Evolutionary conservation across 1,139 yeast species (phyloP).

Genomic region (Suhomyces kunorum): DNA sequence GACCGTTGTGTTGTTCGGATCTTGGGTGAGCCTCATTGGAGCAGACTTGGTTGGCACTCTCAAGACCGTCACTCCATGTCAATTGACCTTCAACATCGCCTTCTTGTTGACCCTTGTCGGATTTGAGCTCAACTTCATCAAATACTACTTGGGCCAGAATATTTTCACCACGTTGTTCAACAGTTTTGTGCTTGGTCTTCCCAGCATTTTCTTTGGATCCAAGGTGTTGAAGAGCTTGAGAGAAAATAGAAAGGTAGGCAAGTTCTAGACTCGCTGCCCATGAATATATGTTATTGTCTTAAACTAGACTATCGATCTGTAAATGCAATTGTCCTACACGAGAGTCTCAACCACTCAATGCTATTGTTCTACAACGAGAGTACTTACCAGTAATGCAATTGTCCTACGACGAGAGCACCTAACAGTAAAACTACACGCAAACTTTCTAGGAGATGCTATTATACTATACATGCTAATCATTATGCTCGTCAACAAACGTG

Average conservation of each 20-base stretch:
- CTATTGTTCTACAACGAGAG: no score
- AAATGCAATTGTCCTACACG: constrained; percentile 5
- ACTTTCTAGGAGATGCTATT: constrained; percentile 1
- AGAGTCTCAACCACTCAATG: no score
- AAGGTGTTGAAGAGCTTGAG: constrained; percentile 51
- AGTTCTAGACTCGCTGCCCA: constrained; percentile 16
- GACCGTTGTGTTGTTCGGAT: constrained; percentile 44
- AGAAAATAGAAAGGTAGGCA: constrained; percentile 36
- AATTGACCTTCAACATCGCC: constrained; percentile 39
- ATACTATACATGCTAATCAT: constrained; percentile 3
- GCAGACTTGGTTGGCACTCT: constrained; percentile 43
- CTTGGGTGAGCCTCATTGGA: constrained; percentile 53
- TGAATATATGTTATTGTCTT: no score
- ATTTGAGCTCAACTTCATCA: constrained; percentile 62
- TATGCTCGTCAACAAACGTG: constrained; percentile 27
- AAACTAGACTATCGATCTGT: no score
- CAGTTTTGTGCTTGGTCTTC: constrained; percentile 51
- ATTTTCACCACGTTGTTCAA: constrained; percentile 70
- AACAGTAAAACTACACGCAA: no score
- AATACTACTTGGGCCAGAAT: constrained; percentile 68
- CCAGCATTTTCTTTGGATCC: constrained; percentile 69
- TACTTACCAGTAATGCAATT: no score
- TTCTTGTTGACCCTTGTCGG: constrained; percentile 57
- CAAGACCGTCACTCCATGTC: constrained; percentile 29
- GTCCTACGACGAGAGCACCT: no score